phyloP scores from a whole-genome alignment of 768 basidiomycete genomes.

The Amanita brunnescens region DNA sequence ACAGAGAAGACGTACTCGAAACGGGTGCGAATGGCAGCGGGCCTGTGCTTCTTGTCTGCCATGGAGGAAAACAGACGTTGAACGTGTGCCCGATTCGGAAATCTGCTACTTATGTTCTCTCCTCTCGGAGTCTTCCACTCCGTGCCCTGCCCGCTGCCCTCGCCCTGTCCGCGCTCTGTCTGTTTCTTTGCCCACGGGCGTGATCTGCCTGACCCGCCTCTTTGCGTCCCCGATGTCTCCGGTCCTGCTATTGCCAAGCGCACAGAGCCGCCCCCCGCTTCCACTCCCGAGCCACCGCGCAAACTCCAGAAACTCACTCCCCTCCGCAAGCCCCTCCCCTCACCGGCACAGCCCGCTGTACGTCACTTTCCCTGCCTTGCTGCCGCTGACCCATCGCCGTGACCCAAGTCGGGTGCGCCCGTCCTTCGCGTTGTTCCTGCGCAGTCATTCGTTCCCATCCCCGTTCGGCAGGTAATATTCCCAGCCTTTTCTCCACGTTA shows the following conservation, averaged over 20 bases:
- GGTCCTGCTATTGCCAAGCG: constrained; percentile 44
- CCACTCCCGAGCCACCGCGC: constrained; percentile 44
- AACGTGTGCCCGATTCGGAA: neutral
- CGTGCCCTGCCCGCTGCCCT: constrained; percentile 49
- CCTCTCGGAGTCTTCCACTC: constrained; percentile 46
- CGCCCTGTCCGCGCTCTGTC: constrained; percentile 35
- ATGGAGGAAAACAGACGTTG: too few relatives aligned
- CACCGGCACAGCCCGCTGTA: constrained; percentile 30
- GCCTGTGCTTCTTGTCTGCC: neutral
- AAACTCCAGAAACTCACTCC: constrained; percentile 50
- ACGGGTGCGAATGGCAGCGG: constrained; percentile 13
- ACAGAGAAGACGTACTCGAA: constrained; percentile 20
- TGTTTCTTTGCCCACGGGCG: constrained; percentile 64
- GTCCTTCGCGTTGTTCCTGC: constrained; percentile 58
- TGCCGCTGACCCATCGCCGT: neutral
- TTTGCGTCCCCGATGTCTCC: constrained; percentile 27
- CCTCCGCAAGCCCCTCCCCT: constrained; percentile 31
- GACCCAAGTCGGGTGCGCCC: constrained; percentile 48
- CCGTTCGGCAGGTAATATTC: constrained; percentile 48
- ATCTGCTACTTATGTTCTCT: constrained; percentile 47
- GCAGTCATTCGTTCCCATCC: constrained; percentile 61
- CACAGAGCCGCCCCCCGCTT: constrained; percentile 25
- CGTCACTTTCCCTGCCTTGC: constrained; percentile 12
- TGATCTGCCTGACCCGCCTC: constrained; percentile 26
- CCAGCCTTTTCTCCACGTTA: constrained; percentile 6